A percentile compares a stretch with the other conserved stretches of the same genome.
Evolutionary conservation across 2,329 filamentous ascomycete genomes (phyloP).

Genomic region (Penicillium sp.): DNA sequence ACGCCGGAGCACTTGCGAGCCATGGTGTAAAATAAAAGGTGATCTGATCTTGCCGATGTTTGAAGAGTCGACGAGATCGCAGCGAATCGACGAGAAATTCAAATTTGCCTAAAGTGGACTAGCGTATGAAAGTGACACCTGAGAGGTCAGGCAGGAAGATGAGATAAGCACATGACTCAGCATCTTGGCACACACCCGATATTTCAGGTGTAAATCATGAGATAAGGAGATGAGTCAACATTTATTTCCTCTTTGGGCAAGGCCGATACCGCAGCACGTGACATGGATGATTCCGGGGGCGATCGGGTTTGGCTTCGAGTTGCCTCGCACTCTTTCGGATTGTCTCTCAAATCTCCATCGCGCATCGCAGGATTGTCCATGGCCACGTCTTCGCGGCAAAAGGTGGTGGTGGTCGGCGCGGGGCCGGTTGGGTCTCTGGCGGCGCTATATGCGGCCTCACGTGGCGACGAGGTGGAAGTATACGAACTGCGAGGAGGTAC

Average conservation of each 20-base stretch:
- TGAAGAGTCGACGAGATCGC: too few species aligned
- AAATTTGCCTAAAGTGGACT: background rate
- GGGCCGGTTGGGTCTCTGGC: constrained; percentile 92
- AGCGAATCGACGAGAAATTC: too few species aligned
- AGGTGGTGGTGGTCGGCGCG: constrained; percentile 84
- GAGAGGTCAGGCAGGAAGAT: background rate
- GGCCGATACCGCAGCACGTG: constrained; percentile 11
- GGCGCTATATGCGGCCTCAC: constrained; percentile 85
- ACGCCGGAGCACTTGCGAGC: constrained; percentile 69
- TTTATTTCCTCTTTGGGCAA: background rate
- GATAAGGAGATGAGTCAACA: background rate
- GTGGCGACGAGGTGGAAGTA: constrained; percentile 87
- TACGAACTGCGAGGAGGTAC: constrained; percentile 92
- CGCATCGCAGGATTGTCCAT: constrained; percentile 17
- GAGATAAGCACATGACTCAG: background rate
- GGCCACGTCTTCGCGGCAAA: constrained; percentile 52
- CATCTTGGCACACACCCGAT: too few species aligned
- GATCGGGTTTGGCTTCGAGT: background rate
- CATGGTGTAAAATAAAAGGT: constrained; percentile 9
- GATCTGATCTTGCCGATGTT: too few species aligned
- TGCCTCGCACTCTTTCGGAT: background rate
- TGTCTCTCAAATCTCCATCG: background rate
- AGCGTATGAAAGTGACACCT: background rate
- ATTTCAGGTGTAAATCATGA: too few species aligned
- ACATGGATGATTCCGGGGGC: constrained; percentile 1